Base-by-base conservation (phyloP, 352 stramenopile genomes). In the Saprolegnia diclina region DNA sequence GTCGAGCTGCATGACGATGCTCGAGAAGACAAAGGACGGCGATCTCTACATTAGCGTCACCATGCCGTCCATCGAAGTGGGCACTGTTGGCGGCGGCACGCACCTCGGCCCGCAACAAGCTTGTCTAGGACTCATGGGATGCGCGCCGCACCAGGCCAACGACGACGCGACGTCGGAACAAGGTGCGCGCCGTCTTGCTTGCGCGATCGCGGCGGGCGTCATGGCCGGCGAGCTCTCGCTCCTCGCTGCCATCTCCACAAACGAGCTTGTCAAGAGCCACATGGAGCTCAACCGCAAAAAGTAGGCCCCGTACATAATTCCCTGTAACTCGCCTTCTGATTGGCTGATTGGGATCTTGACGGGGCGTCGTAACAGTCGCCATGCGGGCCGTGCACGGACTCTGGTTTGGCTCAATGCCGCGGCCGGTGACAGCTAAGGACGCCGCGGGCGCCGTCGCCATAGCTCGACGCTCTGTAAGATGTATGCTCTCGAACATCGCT, bases 31-130 rank as follows among this genome's bases (percentile, higher is more conserved):
- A 10, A 69, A 76, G 13, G 79, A 90, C 61, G 84, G 81, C 48
- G 82, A 93, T 32, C 48, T 85, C 19, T 74, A 84, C 72, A 74
- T 87, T 16, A 82, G 73, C 26, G 79, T 88, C 57, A 97, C 90
- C 61, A 97, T 97, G 90, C 91, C 91, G 1, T 90, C 78, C 65
- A 92, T 97, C 46, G 91, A 97, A 79, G 89, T 97, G 22, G 91
- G 91, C 52, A 97, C 91, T 35, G 90, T 97, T 52, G 91, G 91
- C 56, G 91, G 91, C 48, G 91, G 91, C 26, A 97, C 90, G 42
- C 79, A 79, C 21, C 74, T 97, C 16, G 74, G 79, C 21, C 87
- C 88, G n/a, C 91, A 97, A 80, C 62, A 78, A 32, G 81, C 88
- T 13, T 96, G 85, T 75, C 78, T 97, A 16, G 79, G 95, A 62